phyloP scores from a whole-genome alignment of 169 alveolate species.

The Plasmodium chabaudi region DNA sequence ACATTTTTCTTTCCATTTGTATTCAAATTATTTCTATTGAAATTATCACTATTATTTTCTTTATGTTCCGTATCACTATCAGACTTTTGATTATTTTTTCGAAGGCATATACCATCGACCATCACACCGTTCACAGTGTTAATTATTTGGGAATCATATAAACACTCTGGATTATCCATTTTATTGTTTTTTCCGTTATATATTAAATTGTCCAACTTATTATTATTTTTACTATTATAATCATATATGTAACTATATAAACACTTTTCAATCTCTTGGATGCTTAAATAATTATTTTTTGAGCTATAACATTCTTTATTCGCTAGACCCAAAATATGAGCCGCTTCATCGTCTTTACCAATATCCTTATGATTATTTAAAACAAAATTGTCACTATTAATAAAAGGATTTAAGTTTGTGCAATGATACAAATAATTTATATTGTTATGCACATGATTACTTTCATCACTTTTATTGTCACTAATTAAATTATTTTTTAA shows the following conservation, averaged over 20 bases:
- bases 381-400: conserved; percentile 26
- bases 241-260: conserved; percentile 29
- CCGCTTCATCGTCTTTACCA: not conserved
- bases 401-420: not conserved
- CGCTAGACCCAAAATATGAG: not conserved
- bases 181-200: not conserved
- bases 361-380: conserved; percentile 13
- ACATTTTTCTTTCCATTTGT: not conserved
- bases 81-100: not conserved
- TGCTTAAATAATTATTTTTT: not conserved
- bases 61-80: not conserved
- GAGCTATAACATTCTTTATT: not conserved
- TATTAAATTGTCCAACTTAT: conserved; percentile 13
- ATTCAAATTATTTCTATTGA: not conserved
- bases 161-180: too few relatives aligned
- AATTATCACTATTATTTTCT: not conserved
- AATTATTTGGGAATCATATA: too few relatives aligned
- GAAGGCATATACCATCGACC: too few relatives aligned
- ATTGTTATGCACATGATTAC: not conserved
- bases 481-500: too few relatives aligned
- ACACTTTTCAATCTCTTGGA: conserved; percentile 5
- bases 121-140: too few relatives aligned
- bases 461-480: too few relatives aligned
- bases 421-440: not conserved
- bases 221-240: conserved; percentile 28